A percentile compares a stretch with the other conserved stretches of the same genome.
These are phyloP conservation scores for Jaltomata sinuosa DNA, from an alignment of 257 asterid genomes.

Conservation along the genomic window DNA sequence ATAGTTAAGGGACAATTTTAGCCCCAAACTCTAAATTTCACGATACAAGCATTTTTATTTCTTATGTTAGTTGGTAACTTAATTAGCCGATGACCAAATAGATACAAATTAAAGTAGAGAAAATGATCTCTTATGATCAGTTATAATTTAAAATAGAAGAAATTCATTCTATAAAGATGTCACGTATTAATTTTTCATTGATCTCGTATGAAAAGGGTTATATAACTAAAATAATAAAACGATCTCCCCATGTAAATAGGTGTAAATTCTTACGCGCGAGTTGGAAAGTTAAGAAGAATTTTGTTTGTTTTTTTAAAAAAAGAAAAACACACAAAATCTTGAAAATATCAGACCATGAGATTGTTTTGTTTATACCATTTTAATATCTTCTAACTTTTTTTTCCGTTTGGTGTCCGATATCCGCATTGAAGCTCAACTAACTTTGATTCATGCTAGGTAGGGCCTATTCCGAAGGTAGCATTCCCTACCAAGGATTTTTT, in stretches of 20 bases:
- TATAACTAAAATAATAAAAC: neutral
- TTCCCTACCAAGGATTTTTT: no score
- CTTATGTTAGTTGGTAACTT: neutral
- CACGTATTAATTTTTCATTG: neutral
- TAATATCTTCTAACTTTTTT: neutral
- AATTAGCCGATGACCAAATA: neutral
- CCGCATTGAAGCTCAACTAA: no score
- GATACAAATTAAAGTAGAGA: no score
- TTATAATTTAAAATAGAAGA: neutral
- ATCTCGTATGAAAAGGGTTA: neutral
- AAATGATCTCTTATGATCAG: neutral
- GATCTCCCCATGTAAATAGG: neutral
- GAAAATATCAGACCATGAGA: neutral
- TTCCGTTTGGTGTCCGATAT: no score
- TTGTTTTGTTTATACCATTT: neutral
- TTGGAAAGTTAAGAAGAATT: neutral
- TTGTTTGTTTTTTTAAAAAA: neutral
- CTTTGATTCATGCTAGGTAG: no score
- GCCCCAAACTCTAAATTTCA: neutral
- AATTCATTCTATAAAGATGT: neutral
- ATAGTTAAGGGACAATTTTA: no score
- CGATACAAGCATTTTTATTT: neutral
- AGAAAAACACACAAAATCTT: neutral
- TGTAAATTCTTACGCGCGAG: neutral
- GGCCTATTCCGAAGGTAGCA: no score